Evolutionary conservation across 2,329 filamentous ascomycete species (phyloP), one percentile per base, ranked within the genome.

Genomic region (Fusarium secorum): DNA sequence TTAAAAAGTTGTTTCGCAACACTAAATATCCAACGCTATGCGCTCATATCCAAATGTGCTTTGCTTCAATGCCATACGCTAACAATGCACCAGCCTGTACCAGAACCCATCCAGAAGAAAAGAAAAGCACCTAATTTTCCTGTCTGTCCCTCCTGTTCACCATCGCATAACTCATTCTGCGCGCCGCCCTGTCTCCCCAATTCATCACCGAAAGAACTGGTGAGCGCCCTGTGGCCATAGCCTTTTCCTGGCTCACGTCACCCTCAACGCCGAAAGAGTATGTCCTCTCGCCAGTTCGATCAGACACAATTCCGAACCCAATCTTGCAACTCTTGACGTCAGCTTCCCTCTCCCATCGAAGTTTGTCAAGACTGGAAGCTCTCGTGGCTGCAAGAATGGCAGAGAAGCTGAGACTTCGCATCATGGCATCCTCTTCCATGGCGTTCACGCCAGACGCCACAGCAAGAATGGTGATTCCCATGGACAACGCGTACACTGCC

Each of bases 191-290:
- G 20, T 73, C 72, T 18, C 64, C 68, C 72, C 70, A 75, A 28
- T 68, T 65, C 64, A 68, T 75, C 48, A 75, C 65, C 17, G 65
- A 69, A 22, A 75, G 49, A 6, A 67, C 74, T 15, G 72, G 74
- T 11, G 74, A 75, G 10, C 74, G 65, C 5, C 60, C 52, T 7
- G 73, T 70, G 13, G 70, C 53, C 63, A 48, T 56, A 20, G 64
- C 52, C 48, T 74, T 73, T 35, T 75, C 74, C 60, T 76, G 74
- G 11, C 66, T 66, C 28, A 76, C 74, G n/a, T 76, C 74, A 8
- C 74, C 74, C 30, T 76, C 74, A 22, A 76, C 64, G 3, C 74
- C 74, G 17, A 76, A 76, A 24, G 71, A 73, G 24, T 76, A 73
- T 22, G 57, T 64, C 45, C 57, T 65, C 56, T 74, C 74, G 6